Evolutionary conservation across 2,329 filamentous ascomycete genomes (phyloP), one percentile per base, ranked within the genome.

Genomic region (Trichoderma aggressivum): DNA sequence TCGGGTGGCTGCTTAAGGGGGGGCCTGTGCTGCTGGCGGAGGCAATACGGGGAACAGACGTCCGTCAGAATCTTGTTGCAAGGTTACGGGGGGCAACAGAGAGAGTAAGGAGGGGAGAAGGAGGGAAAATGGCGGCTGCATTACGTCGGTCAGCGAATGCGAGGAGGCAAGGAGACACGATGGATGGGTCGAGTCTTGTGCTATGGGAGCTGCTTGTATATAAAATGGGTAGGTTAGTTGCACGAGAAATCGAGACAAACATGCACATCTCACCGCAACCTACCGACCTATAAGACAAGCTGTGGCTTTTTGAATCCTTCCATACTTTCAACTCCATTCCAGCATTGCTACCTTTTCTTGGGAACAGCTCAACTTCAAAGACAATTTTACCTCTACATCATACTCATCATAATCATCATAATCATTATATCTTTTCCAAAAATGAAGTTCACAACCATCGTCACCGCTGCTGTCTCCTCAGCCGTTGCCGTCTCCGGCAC

Each of bases 371-470:
- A 30, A 1, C 53, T 28, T 2, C 53, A 28, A 12, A 53, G 21
- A 14, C 12, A 12, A 1, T 7, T 53, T 53, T n/a, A 5, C 21
- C 11, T 3, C 39, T 34, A 14, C 21, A n/a, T 11, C 18, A 34
- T 30, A 11, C 4, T 14, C 53, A 24, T 16, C 11, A 28, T 28
- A 55, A 7, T 21, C 1, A 34, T 34, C 26, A n/a, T 43, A 11
- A 14, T n/a, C 32, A 47, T n/a, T 5, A 21, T 24, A 59, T 34
- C 30, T 34, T 34, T 32, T 16, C 70, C n/a, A 39, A 53, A 74
- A 18, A 82, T 82, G 81, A 80, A 78, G 77, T 71, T 78, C 50
- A 74, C 75, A 18, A 55, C 73, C 24, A 26, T 77, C 36, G 56
- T 76, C 70, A 67, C 75, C 28, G 53, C 72, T n/a, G 71, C 73